These are phyloP conservation scores for Calonectria fujianensis DNA, from an alignment of 2,329 filamentous ascomycete genomes.

Conservation along the genomic window DNA sequence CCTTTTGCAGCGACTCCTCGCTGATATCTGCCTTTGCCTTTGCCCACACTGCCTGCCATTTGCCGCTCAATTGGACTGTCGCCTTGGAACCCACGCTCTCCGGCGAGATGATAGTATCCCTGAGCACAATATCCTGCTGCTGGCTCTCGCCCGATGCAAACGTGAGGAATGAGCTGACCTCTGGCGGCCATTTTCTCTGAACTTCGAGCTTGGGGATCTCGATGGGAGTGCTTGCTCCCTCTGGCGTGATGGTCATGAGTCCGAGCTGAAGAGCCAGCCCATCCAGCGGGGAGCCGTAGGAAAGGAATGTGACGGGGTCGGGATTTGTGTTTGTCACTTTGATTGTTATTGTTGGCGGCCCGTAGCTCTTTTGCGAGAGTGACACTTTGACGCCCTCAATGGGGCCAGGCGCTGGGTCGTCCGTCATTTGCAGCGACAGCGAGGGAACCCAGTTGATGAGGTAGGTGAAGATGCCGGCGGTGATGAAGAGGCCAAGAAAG, in stretches of 20 bases:
- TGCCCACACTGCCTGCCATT: conserved; percentile 60
- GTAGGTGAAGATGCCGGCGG: conserved; percentile 49
- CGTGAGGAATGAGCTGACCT: conserved; percentile 61
- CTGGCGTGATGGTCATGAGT: conserved; percentile 63
- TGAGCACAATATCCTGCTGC: conserved; percentile 61
- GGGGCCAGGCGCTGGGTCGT: conserved; percentile 32
- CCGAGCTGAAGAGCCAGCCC: conserved; percentile 64
- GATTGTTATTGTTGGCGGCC: conserved; percentile 61
- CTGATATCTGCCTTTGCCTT: conserved; percentile 51
- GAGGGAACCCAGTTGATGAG: conserved; percentile 43
- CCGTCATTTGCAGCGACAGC: conserved; percentile 40
- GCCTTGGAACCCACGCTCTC: conserved; percentile 58
- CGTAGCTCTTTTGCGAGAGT: conserved; percentile 58
- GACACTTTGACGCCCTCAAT: conserved; percentile 58
- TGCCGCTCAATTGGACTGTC: conserved; percentile 60
- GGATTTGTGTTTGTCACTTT: conserved; percentile 64
- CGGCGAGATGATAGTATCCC: conserved; percentile 60
- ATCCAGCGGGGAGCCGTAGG: conserved; percentile 68
- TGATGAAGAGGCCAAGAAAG: conserved; percentile 48
- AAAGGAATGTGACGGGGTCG: conserved; percentile 63
- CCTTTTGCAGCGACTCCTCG: conserved; percentile 46
- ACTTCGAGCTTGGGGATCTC: conserved; percentile 62
- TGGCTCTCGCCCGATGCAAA: conserved; percentile 61
- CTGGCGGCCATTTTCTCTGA: conserved; percentile 64
- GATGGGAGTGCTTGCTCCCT: conserved; percentile 58